Evolutionary conservation across 352 stramenopile species (phyloP).

Genomic region (Phytophthora nicotianae): DNA sequence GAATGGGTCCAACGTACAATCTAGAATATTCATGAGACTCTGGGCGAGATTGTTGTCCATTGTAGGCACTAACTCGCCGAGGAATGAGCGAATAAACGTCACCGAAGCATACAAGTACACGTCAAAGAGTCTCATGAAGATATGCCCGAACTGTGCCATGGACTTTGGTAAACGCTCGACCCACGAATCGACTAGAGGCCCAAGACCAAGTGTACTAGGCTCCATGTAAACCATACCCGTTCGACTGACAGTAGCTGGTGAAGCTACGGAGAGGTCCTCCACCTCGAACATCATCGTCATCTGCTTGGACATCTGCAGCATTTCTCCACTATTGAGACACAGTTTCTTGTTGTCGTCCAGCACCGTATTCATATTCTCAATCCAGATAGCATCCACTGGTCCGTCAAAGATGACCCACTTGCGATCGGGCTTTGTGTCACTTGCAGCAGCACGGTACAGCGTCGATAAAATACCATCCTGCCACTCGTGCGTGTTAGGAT

Average conservation of each 20-base stretch:
- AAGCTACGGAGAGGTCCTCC: slow-evolving; percentile 94
- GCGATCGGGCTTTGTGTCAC: slow-evolving; percentile 87
- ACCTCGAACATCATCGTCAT: slow-evolving; percentile 99
- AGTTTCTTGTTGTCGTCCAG: slow-evolving; percentile 97
- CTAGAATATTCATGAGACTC: slow-evolving; percentile 92
- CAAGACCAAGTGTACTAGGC: slow-evolving; percentile 89
- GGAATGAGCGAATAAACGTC: slow-evolving; percentile 85
- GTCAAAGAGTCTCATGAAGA: slow-evolving; percentile 86
- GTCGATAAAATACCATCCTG: slow-evolving; percentile 95
- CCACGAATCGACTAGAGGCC: slow-evolving; percentile 91
- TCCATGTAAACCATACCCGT: slow-evolving; percentile 98
- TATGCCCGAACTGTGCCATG: slow-evolving; percentile 24
- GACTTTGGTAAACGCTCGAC: slow-evolving; percentile 68
- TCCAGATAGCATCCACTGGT: slow-evolving; percentile 95
- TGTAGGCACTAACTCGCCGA: slow-evolving; percentile 91
- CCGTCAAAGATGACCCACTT: slow-evolving; percentile 97
- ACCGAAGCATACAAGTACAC: slow-evolving; percentile 91
- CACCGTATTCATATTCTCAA: slow-evolving; percentile 97
- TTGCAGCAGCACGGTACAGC: slow-evolving; percentile 90
- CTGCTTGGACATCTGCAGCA: slow-evolving; percentile 94
- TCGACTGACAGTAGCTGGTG: slow-evolving; percentile 93
- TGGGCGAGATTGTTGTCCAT: slow-evolving; percentile 94
- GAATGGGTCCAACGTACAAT: slow-evolving; percentile 88
- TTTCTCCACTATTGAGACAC: slow-evolving; percentile 94
- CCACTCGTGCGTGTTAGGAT: slow-evolving; percentile 96